phyloP scores from a whole-genome alignment of 176 grass and related monocot genomes.

The Secale cereale region DNA sequence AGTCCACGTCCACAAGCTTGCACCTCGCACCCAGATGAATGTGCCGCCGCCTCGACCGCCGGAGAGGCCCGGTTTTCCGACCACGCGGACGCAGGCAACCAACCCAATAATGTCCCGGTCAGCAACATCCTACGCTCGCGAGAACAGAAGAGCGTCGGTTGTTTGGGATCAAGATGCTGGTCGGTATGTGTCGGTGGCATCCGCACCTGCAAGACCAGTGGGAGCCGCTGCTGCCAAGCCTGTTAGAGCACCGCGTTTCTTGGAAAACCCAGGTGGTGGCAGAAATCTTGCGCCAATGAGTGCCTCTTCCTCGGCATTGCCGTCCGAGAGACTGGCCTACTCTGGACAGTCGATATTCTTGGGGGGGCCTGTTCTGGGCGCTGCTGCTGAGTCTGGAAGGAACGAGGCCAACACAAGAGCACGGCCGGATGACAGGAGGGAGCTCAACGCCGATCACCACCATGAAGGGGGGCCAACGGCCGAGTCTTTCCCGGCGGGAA shows the following conservation, averaged over 20 bases:
- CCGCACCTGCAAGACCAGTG: conserved; percentile 18
- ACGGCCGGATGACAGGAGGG: conserved; percentile 25
- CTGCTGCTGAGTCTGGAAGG: conserved; percentile 17
- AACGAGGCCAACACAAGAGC: conserved; percentile 35
- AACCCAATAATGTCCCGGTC: conserved; percentile 78
- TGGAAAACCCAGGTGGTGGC: conserved; percentile 50
- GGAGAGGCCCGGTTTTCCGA: conserved; percentile 39
- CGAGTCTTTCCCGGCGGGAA: conserved; percentile 52
- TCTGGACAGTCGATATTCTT: conserved; percentile 90
- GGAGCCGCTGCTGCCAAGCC: conserved; percentile 20
- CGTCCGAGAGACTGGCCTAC: conserved; percentile 62
- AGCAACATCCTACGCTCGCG: conserved; percentile 62
- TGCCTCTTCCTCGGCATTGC: conserved; percentile 12
- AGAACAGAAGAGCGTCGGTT: conserved; percentile 69
- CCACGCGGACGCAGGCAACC: conserved; percentile 32
- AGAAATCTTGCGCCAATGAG: conserved; percentile 27
- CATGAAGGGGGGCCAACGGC: conserved; percentile 21
- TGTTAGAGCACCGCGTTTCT: conserved; percentile 21
- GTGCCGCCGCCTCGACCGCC: not conserved
- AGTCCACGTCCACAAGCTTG: conserved; percentile 50
- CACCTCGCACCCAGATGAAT: conserved; percentile 25
- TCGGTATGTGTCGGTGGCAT: conserved; percentile 68
- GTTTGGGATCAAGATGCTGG: conserved; percentile 98
- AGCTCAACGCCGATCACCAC: conserved; percentile 16
- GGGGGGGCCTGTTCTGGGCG: conserved; percentile 77